Base-by-base conservation (phyloP, 2,329 filamentous ascomycete genomes). In the Fusarium keratoplasticum region DNA sequence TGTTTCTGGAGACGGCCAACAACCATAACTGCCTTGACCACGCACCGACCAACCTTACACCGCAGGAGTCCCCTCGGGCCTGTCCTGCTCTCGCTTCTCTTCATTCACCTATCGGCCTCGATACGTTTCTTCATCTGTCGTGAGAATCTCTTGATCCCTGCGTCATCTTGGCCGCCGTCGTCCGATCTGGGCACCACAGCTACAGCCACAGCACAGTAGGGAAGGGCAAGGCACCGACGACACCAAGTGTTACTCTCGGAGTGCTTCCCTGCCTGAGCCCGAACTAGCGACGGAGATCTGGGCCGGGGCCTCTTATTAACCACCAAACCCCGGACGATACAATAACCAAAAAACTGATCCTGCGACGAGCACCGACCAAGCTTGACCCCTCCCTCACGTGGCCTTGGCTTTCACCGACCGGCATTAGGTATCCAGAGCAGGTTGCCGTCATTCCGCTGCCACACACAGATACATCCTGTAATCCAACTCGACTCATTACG, bases 341-440 rank as follows among this genome's bases (percentile, higher is more conserved):
- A 44, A 64, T 16, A 42, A 65, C 64, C 58, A 63, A 42, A 63
- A 61, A 36, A 58, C 61, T 67, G 54, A 62, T 66, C 65, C 69
- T 72, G 62, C 52, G 55, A 55, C 60, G 60, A 71, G 64, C 47
- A 64, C 70, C 62, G 62, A 57, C 71, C 68, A 74, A 72, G 65
- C 52, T 78, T 58, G 67, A 69, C 76, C 76, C 76, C 76, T 74
- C 76, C 61, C 76, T 78, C 76, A 78, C 76, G 76, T 78, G 76
- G 75, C 65, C 73, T 64, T 73, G 69, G 70, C 70, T 69, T 63
- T 47, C 60, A 50, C 55, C 57, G 22, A 60, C 42, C 50, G 22
- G 62, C 54, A 64, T 59, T 64, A 59, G 50, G 27, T 42, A 36
- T 58, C 55, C 60, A 54, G 57, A 54, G 62, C 57, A 64, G 67